These are phyloP conservation scores for Canavalia gladiata DNA, from an alignment of 306 rosid species.

Conservation along the genomic window DNA sequence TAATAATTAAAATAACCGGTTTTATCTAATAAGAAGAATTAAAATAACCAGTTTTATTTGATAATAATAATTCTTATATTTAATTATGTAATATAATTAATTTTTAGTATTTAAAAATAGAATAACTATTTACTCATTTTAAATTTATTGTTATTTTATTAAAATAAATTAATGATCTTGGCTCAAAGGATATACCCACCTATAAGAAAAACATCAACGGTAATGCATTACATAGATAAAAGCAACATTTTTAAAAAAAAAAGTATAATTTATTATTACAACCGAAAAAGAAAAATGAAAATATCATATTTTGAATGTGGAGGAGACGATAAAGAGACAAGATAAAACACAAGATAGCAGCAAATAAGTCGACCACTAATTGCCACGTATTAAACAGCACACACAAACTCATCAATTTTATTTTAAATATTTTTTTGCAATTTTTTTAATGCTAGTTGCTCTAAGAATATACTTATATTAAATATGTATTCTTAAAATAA, in stretches of 20 bases:
- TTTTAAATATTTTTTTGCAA: too few relatives aligned
- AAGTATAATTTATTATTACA: background rate
- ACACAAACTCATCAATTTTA: background rate
- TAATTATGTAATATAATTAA: too few relatives aligned
- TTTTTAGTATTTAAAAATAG: too few relatives aligned
- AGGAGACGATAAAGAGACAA: conserved; percentile 15
- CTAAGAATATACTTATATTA: background rate
- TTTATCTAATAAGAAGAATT: too few relatives aligned
- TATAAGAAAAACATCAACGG: background rate
- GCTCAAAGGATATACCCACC: background rate
- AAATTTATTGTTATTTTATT: background rate
- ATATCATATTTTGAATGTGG: background rate
- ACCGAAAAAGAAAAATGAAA: background rate
- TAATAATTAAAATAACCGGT: too few relatives aligned
- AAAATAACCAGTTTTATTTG: too few relatives aligned
- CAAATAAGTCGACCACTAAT: conserved; percentile 10
- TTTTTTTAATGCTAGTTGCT: background rate
- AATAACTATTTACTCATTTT: too few relatives aligned
- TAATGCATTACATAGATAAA: background rate
- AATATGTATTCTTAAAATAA: background rate
- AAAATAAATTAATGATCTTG: background rate
- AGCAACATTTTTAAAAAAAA: background rate
- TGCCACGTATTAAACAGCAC: conserved; percentile 30
- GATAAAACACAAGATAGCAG: conserved; percentile 23
- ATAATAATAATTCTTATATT: too few relatives aligned